phyloP scores from a whole-genome alignment of 805 yeast genomes.

The Henningerozyma blattae region DNA sequence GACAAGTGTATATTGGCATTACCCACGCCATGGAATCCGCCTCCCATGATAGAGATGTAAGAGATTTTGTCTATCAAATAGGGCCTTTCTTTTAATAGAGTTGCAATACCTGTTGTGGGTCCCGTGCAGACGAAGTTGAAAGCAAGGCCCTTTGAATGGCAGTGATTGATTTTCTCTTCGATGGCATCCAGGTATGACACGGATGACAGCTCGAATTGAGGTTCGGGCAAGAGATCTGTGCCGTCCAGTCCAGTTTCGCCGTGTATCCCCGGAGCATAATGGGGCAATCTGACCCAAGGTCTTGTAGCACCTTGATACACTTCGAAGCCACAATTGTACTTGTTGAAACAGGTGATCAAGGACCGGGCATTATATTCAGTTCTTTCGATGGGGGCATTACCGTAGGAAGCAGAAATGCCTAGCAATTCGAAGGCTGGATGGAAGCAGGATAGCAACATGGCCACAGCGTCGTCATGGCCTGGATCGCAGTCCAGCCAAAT shows the following conservation, averaged over 20 bases:
- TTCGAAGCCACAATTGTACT: constrained; percentile 33
- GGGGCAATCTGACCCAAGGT: constrained; percentile 42
- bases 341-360: constrained; percentile 46
- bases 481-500: constrained; percentile 90
- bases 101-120: constrained; percentile 60
- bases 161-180: constrained; percentile 30
- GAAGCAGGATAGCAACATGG: constrained; percentile 50
- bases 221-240: constrained; percentile 43
- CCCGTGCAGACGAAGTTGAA: constrained; percentile 65
- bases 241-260: constrained; percentile 74
- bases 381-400: constrained; percentile 49
- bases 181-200: constrained; percentile 28
- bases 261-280: constrained; percentile 50
- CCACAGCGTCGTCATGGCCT: constrained; percentile 81
- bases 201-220: constrained; percentile 21
- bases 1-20: constrained; percentile 38
- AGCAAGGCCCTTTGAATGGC: constrained; percentile 29
- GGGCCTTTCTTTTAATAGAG: constrained; percentile 43
- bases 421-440: constrained; percentile 45
- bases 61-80: constrained; percentile 36
- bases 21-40: constrained; percentile 31
- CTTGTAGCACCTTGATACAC: constrained; percentile 54
- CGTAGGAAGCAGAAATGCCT: constrained; percentile 70
- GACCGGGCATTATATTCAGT: constrained; percentile 64
- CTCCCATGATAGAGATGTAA: constrained; percentile 67